Evolutionary conservation across 2,329 filamentous ascomycete species (phyloP).

Genomic region (Scleromitrula shiraiana): DNA sequence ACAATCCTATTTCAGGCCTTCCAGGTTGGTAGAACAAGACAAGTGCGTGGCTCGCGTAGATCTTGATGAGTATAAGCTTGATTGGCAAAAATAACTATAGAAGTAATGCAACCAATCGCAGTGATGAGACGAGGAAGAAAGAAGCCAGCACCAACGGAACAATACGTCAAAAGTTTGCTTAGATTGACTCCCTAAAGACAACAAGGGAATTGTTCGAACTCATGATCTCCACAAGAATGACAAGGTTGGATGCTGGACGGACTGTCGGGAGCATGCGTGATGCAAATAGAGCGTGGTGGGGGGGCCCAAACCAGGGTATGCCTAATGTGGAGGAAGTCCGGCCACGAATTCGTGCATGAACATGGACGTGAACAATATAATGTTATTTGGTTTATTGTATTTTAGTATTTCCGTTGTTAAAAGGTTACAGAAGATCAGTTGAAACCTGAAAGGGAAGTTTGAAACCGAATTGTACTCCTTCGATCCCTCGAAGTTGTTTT

Average conservation of each 20-base stretch:
- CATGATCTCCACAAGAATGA: constrained; percentile 26
- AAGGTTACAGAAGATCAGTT: constrained; percentile 21
- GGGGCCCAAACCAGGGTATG: constrained; percentile 21
- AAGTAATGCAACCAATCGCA: constrained; percentile 35
- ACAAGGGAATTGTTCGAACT: constrained; percentile 29
- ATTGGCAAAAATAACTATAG: constrained; percentile 36
- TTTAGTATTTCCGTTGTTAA: constrained; percentile 15
- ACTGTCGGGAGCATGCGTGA: constrained; percentile 30
- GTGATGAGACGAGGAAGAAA: constrained; percentile 27
- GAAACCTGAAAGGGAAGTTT: constrained; percentile 26
- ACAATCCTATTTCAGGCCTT: constrained; percentile 31
- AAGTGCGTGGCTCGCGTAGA: constrained; percentile 36
- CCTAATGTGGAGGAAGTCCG: constrained; percentile 23
- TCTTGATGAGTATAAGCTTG: constrained; percentile 35
- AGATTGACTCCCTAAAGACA: no score
- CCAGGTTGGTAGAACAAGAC: constrained; percentile 33
- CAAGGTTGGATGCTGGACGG: constrained; percentile 25
- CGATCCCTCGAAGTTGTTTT: constrained; percentile 26
- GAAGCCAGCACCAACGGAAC: constrained; percentile 24
- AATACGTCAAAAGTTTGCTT: constrained; percentile 23
- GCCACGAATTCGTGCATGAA: constrained; percentile 33
- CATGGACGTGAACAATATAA: constrained; percentile 22
- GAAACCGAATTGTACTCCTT: constrained; percentile 29
- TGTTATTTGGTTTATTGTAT: constrained; percentile 17
- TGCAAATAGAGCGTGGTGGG: constrained; percentile 28